phyloP scores from a whole-genome alignment of 768 basidiomycete genomes.

The Chalciporus piperatus region DNA sequence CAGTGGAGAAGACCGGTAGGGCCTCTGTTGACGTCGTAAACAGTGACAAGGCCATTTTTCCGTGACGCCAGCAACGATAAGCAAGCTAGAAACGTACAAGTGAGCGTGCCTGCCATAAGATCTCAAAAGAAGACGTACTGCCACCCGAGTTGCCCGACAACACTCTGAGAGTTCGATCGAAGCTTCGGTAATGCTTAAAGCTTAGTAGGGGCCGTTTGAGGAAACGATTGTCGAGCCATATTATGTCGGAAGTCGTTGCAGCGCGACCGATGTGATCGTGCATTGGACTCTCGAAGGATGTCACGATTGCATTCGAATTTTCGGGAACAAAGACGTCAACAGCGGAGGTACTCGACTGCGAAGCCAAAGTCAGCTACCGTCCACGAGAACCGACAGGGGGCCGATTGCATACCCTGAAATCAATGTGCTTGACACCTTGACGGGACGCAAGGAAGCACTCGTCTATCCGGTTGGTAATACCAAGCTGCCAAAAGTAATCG shows the following conservation, averaged over 20 bases:
- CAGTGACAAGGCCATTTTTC: slow-evolving; percentile 53
- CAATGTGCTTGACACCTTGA: slow-evolving; percentile 43
- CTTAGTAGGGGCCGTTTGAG: slow-evolving; percentile 56
- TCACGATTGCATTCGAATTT: slow-evolving; percentile 41
- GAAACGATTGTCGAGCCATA: slow-evolving; percentile 71
- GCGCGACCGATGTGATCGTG: slow-evolving; percentile 48
- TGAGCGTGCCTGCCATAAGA: not conserved
- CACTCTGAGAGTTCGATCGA: slow-evolving; percentile 55
- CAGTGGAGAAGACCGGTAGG: slow-evolving; percentile 42
- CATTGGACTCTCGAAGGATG: slow-evolving; percentile 47
- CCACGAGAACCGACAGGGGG: not conserved
- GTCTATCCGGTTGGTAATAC: slow-evolving; percentile 31
- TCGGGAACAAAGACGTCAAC: slow-evolving; percentile 36
- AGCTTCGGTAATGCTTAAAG: slow-evolving; percentile 57
- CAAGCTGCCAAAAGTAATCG: slow-evolving; percentile 54
- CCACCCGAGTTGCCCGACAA: slow-evolving; percentile 36
- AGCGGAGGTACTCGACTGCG: slow-evolving; percentile 29
- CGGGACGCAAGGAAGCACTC: slow-evolving; percentile 48
- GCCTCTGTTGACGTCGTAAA: slow-evolving; percentile 58
- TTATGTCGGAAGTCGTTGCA: slow-evolving; percentile 56
- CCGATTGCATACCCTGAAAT: slow-evolving; percentile 50
- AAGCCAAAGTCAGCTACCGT: slow-evolving; percentile 6
- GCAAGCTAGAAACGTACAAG: slow-evolving; percentile 34
- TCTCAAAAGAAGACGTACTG: slow-evolving; percentile 24
- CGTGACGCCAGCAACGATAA: slow-evolving; percentile 59